phyloP scores from a whole-genome alignment of 2,329 filamentous ascomycete species.

The Ilyonectria robusta region DNA sequence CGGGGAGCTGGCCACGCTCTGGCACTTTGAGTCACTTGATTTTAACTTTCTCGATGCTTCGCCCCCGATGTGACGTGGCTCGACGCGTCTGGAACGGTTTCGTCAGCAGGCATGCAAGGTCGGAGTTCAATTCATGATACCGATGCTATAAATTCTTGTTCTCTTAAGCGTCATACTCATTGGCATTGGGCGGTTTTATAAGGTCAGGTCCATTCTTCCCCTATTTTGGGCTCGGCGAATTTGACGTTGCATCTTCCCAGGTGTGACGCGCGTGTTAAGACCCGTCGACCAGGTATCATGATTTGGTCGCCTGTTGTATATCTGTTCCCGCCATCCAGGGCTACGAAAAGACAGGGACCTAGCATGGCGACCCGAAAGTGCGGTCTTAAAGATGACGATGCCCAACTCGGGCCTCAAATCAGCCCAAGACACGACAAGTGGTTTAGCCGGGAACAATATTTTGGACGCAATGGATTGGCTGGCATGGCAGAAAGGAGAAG shows the following conservation, averaged over 20 bases:
- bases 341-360: too few species aligned
- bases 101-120: not conserved
- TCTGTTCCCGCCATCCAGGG: too few species aligned
- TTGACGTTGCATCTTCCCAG: not conserved
- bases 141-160: not conserved
- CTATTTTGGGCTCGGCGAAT: not conserved
- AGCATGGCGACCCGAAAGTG: not conserved
- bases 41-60: conserved; percentile 47
- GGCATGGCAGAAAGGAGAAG: not conserved
- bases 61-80: not conserved
- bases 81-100: not conserved
- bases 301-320: not conserved
- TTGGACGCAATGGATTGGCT: not conserved
- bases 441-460: not conserved
- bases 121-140: not conserved
- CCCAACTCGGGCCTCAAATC: not conserved
- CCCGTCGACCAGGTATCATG: not conserved
- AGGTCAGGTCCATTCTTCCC: not conserved
- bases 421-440: not conserved
- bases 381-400: not conserved
- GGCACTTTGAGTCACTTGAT: conserved; percentile 54
- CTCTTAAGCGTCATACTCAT: not conserved
- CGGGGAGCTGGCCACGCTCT: conserved; percentile 51
- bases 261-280: not conserved
- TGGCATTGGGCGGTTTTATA: not conserved